A percentile compares a stretch with the other conserved stretches of the same genome.
Evolutionary conservation across 169 alveolate genomes (phyloP).

Genomic region (Eimeria nieschulzi): DNA sequence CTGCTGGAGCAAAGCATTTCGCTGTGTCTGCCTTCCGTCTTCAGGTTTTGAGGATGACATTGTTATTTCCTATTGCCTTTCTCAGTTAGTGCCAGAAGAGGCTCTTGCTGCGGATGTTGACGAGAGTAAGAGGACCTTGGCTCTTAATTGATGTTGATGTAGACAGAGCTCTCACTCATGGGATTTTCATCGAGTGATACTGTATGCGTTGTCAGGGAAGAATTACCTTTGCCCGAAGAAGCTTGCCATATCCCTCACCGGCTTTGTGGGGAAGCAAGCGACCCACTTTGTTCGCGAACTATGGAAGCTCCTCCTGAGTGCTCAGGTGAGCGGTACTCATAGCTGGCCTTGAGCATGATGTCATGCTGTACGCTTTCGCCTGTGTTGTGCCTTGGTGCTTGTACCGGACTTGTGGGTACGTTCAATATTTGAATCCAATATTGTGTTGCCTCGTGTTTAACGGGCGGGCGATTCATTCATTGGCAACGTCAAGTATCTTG

Average conservation of each 20-base stretch:
- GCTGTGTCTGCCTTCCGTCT: background rate
- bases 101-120: constrained; percentile 71
- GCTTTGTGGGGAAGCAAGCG: constrained; percentile 77
- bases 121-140: constrained; percentile 16
- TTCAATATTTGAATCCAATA: too few relatives aligned
- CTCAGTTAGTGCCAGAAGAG: constrained; percentile 76
- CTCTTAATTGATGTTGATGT: background rate
- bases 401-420: too few relatives aligned
- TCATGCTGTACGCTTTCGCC: background rate
- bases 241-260: constrained; percentile 75
- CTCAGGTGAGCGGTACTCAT: constrained; percentile 52
- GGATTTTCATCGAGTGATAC: background rate
- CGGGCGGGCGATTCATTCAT: too few relatives aligned
- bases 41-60: constrained; percentile 79
- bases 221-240: constrained; percentile 76
- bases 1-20: background rate
- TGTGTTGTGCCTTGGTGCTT: too few relatives aligned
- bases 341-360: background rate
- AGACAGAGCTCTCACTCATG: background rate
- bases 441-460: too few relatives aligned
- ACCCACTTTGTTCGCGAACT: constrained; percentile 76
- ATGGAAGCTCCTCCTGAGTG: constrained; percentile 79
- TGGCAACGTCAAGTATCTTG: too few relatives aligned
- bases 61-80: constrained; percentile 70
- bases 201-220: constrained; percentile 22